Conservation (phyloP, 2,329 filamentous ascomycete genomes). For the Diplodia intermedia region DNA sequence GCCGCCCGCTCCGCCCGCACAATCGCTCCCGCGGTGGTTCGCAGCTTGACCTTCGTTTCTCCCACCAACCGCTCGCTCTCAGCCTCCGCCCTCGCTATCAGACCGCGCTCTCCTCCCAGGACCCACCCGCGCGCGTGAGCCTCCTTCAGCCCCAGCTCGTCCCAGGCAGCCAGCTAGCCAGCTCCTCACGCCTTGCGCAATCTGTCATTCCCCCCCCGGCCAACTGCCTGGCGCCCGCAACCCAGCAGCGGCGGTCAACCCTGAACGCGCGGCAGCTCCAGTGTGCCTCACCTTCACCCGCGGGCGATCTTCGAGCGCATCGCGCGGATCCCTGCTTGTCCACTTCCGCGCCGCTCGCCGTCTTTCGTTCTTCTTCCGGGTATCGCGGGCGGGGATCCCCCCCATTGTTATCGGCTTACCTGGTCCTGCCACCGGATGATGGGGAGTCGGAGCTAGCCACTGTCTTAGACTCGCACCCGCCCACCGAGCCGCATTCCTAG, state of each 20-base stretch:
- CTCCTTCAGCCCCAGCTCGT: conserved; percentile 13
- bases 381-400: conserved; percentile 13
- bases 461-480: conserved; percentile 22
- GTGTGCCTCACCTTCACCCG: neutral
- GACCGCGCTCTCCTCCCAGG: conserved; percentile 8
- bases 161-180: conserved; percentile 18
- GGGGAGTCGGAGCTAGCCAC: conserved; percentile 31
- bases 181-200: conserved; percentile 24
- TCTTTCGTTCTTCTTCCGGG: conserved; percentile 3
- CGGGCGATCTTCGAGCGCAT: conserved; percentile 17
- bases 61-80: conserved; percentile 18
- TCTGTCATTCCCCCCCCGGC: conserved; percentile 21
- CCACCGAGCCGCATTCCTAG: conserved; percentile 29
- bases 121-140: conserved; percentile 30
- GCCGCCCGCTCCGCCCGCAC: conserved; percentile 3
- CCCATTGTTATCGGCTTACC: conserved; percentile 20
- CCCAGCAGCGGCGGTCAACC: neutral
- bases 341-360: conserved; percentile 5
- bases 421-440: conserved; percentile 20
- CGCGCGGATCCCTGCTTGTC: conserved; percentile 18
- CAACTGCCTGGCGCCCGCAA: neutral
- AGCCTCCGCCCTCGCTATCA: conserved; percentile 15
- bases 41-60: conserved; percentile 28
- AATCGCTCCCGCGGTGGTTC: conserved; percentile 7
- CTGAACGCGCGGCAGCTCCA: conserved; percentile 26